These are phyloP conservation scores for Calonectria henricotiae DNA, from an alignment of 2,329 filamentous ascomycete species.

Conservation along the genomic window DNA sequence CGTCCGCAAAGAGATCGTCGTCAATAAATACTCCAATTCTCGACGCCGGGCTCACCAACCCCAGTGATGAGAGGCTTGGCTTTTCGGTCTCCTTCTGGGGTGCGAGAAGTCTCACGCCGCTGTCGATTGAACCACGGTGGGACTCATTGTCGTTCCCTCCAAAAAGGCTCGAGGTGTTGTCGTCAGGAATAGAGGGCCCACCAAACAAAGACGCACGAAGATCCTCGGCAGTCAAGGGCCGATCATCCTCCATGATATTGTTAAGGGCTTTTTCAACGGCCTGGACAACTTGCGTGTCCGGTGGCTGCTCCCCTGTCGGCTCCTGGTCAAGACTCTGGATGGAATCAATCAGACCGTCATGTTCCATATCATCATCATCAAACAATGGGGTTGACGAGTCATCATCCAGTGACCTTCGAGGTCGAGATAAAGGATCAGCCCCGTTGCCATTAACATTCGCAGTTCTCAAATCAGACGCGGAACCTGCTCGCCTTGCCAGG, in stretches of 20 bases:
- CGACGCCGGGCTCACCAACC: constrained; percentile 89
- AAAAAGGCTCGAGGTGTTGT: constrained; percentile 66
- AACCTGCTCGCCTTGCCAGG: constrained; percentile 63
- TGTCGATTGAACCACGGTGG: constrained; percentile 75
- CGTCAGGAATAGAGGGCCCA: constrained; percentile 50
- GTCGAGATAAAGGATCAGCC: constrained; percentile 60
- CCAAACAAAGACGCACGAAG: constrained; percentile 78
- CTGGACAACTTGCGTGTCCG: constrained; percentile 87
- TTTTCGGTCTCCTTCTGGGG: constrained; percentile 72
- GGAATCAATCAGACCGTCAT: constrained; percentile 80
- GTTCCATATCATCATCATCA: constrained; percentile 86
- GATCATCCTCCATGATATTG: constrained; percentile 89
- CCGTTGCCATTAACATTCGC: constrained; percentile 59
- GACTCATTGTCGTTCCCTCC: constrained; percentile 74
- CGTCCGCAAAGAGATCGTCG: constrained; percentile 93
- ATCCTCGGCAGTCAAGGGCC: constrained; percentile 75
- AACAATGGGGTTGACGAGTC: constrained; percentile 72
- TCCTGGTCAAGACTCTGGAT: constrained; percentile 86
- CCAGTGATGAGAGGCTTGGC: constrained; percentile 91
- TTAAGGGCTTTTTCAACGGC: constrained; percentile 94
- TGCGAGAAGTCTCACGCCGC: constrained; percentile 53
- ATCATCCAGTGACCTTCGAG: constrained; percentile 82
- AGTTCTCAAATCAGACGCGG: constrained; percentile 65
- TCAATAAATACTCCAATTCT: constrained; percentile 94
- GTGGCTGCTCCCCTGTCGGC: constrained; percentile 66